phyloP scores from a whole-genome alignment of 1,139 yeast species.

The Debaryomyces nepalensis region DNA sequence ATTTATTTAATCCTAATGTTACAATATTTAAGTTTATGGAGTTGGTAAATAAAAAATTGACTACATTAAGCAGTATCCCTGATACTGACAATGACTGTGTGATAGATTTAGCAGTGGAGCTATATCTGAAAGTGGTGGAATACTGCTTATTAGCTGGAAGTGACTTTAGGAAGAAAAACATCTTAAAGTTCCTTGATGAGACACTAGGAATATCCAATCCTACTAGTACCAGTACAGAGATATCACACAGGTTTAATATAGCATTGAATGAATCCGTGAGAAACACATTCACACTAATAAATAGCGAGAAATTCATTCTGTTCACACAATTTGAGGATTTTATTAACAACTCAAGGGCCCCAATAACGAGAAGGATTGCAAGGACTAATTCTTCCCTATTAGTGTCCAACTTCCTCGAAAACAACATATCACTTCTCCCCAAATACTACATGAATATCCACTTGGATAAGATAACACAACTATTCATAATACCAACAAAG shows the following conservation, averaged over 20 bases:
- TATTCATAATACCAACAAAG: conserved; percentile 21
- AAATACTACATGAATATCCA: conserved; percentile 35
- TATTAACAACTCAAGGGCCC: conserved; percentile 15
- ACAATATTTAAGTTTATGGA: conserved; percentile 32
- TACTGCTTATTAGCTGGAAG: conserved; percentile 15
- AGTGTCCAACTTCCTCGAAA: conserved; percentile 32
- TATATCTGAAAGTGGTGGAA: conserved; percentile 12
- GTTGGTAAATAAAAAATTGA: conserved; percentile 43
- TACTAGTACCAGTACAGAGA: background rate
- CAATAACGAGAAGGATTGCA: background rate
- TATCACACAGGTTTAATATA: background rate
- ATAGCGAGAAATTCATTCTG: conserved; percentile 25
- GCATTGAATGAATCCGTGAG: conserved; percentile 9
- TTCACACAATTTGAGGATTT: conserved; percentile 23
- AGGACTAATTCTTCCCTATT: background rate
- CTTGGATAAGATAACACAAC: conserved; percentile 21
- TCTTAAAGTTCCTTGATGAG: conserved; percentile 30
- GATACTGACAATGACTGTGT: conserved; percentile 12
- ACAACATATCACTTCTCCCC: conserved; percentile 35
- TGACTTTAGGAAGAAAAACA: conserved; percentile 39
- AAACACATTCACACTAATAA: conserved; percentile 15
- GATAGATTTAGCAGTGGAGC: conserved; percentile 11
- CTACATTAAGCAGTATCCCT: conserved; percentile 28
- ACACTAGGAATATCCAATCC: conserved; percentile 15
- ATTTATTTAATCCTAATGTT: conserved; percentile 27